Conservation (phyloP, 2,329 filamentous ascomycete genomes). For the Phialemonium atrogriseum region DNA sequence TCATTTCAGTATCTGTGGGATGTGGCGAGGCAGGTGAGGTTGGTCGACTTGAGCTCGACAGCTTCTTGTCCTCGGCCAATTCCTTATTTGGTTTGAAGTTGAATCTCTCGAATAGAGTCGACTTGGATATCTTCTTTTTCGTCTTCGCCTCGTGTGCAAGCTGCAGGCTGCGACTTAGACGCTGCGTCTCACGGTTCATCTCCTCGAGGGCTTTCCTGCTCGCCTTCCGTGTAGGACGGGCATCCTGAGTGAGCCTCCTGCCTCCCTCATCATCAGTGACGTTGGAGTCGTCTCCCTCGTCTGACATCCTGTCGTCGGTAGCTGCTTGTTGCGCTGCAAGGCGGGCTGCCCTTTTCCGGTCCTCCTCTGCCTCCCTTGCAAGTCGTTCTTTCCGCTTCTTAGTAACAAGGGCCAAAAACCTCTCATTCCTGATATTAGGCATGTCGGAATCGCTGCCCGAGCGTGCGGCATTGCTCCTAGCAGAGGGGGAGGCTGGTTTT, state of each 20-base stretch:
- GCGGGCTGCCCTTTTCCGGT: slow-evolving; percentile 37
- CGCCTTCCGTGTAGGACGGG: slow-evolving; percentile 69
- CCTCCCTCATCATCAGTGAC: slow-evolving; percentile 55
- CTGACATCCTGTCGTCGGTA: slow-evolving; percentile 27
- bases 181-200: slow-evolving; percentile 90
- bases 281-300: slow-evolving; percentile 39
- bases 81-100: slow-evolving; percentile 52
- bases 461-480: slow-evolving; percentile 15
- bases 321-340: slow-evolving; percentile 27
- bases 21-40: slow-evolving; percentile 34
- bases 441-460: slow-evolving; percentile 37
- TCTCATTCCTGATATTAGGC: slow-evolving; percentile 41
- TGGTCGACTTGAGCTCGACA: slow-evolving; percentile 48
- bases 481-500: slow-evolving; percentile 21
- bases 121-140: slow-evolving; percentile 82
- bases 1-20: slow-evolving; percentile 23
- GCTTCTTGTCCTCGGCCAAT: slow-evolving; percentile 22
- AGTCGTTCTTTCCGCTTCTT: slow-evolving; percentile 69
- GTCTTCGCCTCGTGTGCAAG: slow-evolving; percentile 83
- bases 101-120: slow-evolving; percentile 75
- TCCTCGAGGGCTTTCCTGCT: slow-evolving; percentile 93
- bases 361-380: slow-evolving; percentile 55
- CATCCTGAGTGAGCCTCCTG: slow-evolving; percentile 59
- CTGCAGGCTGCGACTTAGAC: slow-evolving; percentile 83
- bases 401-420: slow-evolving; percentile 64